These are phyloP conservation scores for Exophiala sideris DNA, from an alignment of 2,329 filamentous ascomycete genomes.

Conservation along the genomic window DNA sequence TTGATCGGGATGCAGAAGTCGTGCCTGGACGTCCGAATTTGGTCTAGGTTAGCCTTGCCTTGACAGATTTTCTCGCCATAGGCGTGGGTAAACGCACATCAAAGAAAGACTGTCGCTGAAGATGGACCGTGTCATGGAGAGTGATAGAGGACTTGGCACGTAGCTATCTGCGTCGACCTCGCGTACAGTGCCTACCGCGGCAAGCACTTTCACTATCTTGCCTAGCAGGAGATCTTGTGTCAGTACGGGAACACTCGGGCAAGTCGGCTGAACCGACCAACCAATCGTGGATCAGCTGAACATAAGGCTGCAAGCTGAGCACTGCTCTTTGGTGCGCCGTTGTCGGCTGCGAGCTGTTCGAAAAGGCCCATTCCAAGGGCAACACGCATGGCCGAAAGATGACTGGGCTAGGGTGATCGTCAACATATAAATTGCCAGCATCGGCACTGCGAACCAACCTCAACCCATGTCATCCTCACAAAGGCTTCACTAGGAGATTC, in stretches of 20 bases:
- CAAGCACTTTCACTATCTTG: conserved; percentile 23
- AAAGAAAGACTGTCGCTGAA: conserved; percentile 23
- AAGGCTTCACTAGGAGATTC: conserved; percentile 10
- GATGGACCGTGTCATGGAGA: conserved; percentile 23
- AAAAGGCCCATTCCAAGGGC: conserved; percentile 7
- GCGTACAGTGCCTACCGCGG: conserved; percentile 21
- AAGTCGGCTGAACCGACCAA: conserved; percentile 1
- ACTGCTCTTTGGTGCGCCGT: conserved; percentile 4
- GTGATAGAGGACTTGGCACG: conserved; percentile 25
- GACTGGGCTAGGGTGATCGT: conserved; percentile 2
- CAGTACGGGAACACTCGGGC: not conserved
- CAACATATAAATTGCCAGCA: not conserved
- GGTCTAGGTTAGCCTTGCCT: conserved; percentile 11
- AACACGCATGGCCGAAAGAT: conserved; percentile 7
- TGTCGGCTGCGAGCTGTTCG: not conserved
- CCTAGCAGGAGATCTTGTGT: conserved; percentile 11
- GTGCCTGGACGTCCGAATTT: not conserved
- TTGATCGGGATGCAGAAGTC: conserved; percentile 10
- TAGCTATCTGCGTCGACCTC: conserved; percentile 24
- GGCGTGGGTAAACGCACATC: not conserved
- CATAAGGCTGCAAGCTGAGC: conserved; percentile 2
- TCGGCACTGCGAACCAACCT: not conserved
- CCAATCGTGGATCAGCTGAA: conserved; percentile 5
- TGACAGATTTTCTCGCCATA: not conserved
- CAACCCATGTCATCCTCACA: conserved; percentile 10